A percentile compares a stretch with the other conserved stretches of the same genome.
These are phyloP conservation scores for Lactarius trivialis DNA, from an alignment of 768 basidiomycete genomes.

Conservation along the genomic window DNA sequence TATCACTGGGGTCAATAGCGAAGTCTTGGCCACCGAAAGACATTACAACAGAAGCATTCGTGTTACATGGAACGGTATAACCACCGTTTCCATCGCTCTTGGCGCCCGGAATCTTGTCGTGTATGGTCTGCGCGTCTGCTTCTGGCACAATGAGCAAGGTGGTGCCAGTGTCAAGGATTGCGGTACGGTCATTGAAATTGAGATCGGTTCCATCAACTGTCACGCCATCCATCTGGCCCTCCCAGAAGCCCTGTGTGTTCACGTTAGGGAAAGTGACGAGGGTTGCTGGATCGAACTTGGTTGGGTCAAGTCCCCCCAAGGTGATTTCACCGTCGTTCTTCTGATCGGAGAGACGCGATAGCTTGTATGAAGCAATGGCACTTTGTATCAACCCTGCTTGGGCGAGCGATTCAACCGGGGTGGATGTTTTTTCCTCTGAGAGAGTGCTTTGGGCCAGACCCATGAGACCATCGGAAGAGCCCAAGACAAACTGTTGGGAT, in stretches of 20 bases:
- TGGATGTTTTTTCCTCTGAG: constrained; percentile 56
- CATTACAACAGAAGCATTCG: constrained; percentile 45
- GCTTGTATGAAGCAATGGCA: constrained; percentile 74
- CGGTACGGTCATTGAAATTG: constrained; percentile 54
- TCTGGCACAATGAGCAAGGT: constrained; percentile 38
- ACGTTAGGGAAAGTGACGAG: constrained; percentile 58
- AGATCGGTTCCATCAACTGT: constrained; percentile 50
- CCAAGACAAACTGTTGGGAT: constrained; percentile 58
- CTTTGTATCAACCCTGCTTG: constrained; percentile 47
- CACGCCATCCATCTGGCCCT: constrained; percentile 53
- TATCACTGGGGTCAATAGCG: constrained; percentile 57
- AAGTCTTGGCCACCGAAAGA: constrained; percentile 54
- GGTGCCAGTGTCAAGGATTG: constrained; percentile 53
- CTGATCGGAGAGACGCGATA: constrained; percentile 64
- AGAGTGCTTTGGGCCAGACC: constrained; percentile 66
- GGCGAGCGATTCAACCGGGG: constrained; percentile 68
- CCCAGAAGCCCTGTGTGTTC: constrained; percentile 73
- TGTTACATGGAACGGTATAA: constrained; percentile 63
- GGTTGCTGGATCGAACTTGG: constrained; percentile 58
- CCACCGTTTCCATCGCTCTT: constrained; percentile 40
- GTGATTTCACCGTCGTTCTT: constrained; percentile 75
- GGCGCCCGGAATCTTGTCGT: constrained; percentile 51
- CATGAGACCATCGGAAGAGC: constrained; percentile 63
- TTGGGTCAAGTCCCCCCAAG: constrained; percentile 66
- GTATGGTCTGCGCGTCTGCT: constrained; percentile 48